Evolutionary conservation across 2,329 filamentous ascomycete species (phyloP), one percentile per base, ranked within the genome.

Genomic region (Fusarium vanettenii): DNA sequence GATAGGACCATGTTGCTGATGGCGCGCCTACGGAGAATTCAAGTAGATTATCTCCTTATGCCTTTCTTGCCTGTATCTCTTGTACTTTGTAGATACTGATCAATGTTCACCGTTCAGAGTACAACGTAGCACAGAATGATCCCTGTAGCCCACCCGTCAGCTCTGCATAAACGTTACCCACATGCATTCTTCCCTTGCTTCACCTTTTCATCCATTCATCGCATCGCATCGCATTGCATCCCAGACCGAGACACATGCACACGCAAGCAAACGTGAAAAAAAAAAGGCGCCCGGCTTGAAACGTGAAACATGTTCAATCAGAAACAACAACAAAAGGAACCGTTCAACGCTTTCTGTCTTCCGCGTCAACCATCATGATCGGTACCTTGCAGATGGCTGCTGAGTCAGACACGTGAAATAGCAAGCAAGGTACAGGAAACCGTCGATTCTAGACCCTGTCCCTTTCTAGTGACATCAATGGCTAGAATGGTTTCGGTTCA

Each of bases 151-250:
- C 20, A 27, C 45, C 60, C 29, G 37, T 68, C 71, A 73, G 70
- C 70, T 71, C 20, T 66, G 72, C 72, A 72, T 74, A 55, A 69
- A 72, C 68, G 59, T 75, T 66, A 45, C 55, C 56, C 57, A 67
- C 66, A 66, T 57, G 6, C 13, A 59, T 67, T 71, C 50, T 73
- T 68, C 71, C 68, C 68, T 69, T 67, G 65, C 72, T 64, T 72
- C 31, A 31, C 57, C 48, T 52, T 18, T 22, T 6, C 50, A 55
- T 22, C 50, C 29, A 55, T 22, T 11, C 50, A 29, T 39, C 35
- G 37, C 39, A 39, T 39, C 35, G 37, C 39, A 39, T 56, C n/a
- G 41, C 41, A 43, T 43, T 67, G 48, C 41, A 52, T 29, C 27
- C 10, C 27, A 52, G 48, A 52, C 48, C 43, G 39, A 52, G 60